Evolutionary conservation across 2,329 filamentous ascomycete genomes (phyloP), one percentile per base, ranked within the genome.

Genomic region (Sporothrix pseudoabietina): DNA sequence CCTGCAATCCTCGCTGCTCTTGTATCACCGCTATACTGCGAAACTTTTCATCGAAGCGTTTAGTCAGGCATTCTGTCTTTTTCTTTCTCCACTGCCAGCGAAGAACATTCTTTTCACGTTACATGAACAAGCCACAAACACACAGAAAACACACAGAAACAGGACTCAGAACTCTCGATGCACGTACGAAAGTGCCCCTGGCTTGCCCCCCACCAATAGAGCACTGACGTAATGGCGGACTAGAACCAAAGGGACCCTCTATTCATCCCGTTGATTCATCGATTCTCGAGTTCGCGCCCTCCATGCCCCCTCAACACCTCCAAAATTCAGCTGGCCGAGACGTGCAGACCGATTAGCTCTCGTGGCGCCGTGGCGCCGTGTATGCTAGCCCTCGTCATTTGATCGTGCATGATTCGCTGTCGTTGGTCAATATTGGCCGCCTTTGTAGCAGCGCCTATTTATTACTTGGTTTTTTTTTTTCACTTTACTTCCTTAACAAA

Each of bases 301-400:
- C 26, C 44, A 47, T 52, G 30, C 61, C 22, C 22, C 22, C n/a
- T 30, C 5, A 8, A 8, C 19, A 9, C 61, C 39, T 47, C 39
- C 61, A 66, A 14, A 5, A 44, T 55, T 63, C 72, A 69, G 63
- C 22, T 59, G 54, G 65, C 72, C 72, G 72, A 74, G 72, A 74
- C 72, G 71, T 74, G 71, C 71, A 74, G 73, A 44, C 14, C 61
- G 44, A 57, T 47, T 39, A 9, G 19, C 19, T 10, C 22, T 61
- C 16, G 72, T 73, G 69, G 69, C 69, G 72, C 52, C 41, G 68
- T 59, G 35, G 59, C 59, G 68, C 68, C 16, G 52, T 8, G 22
- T 26, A 9, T 26, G 2, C 26, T 32, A 14, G 35, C 35, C 39
- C 9, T 55, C 14, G 6, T 14, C 9, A 39, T 44, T 68, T 47